Conservation (phyloP, 1,284 basidiomycete genomes). For the Fomitopsis betulina region DNA sequence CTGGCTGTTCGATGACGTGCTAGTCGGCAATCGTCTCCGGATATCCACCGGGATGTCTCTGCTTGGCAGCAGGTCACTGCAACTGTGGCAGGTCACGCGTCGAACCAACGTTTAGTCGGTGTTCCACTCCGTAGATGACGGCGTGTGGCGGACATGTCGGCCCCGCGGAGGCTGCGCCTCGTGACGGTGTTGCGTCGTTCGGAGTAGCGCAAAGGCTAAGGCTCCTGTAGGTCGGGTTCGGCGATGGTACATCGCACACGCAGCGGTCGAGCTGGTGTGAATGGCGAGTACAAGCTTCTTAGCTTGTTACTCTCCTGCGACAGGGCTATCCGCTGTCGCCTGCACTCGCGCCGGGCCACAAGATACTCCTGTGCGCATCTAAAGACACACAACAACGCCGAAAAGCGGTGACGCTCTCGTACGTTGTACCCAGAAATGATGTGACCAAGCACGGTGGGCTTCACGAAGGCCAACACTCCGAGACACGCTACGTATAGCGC, state of each 20-base stretch:
- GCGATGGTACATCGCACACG: neutral
- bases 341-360: neutral
- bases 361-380: neutral
- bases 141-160: neutral
- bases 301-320: neutral
- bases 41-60: no score
- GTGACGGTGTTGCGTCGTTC: neutral
- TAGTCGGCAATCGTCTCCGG: no score
- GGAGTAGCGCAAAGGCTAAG: neutral
- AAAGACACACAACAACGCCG: slow-evolving; percentile 1
- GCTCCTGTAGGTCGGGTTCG: neutral
- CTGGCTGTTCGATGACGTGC: neutral
- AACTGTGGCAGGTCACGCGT: neutral
- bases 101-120: neutral
- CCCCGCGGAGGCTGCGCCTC: neutral
- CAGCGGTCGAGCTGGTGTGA: neutral
- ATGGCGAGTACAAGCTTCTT: neutral
- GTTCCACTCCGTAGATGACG: neutral
- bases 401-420: slow-evolving; percentile 8
- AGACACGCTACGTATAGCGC: slow-evolving; percentile 4
- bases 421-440: neutral
- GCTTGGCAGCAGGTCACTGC: neutral
- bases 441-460: neutral
- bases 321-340: neutral
- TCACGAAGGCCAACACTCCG: slow-evolving; percentile 1